Base-by-base conservation (phyloP, 345 rosid genomes). In the Salix caprea region DNA sequence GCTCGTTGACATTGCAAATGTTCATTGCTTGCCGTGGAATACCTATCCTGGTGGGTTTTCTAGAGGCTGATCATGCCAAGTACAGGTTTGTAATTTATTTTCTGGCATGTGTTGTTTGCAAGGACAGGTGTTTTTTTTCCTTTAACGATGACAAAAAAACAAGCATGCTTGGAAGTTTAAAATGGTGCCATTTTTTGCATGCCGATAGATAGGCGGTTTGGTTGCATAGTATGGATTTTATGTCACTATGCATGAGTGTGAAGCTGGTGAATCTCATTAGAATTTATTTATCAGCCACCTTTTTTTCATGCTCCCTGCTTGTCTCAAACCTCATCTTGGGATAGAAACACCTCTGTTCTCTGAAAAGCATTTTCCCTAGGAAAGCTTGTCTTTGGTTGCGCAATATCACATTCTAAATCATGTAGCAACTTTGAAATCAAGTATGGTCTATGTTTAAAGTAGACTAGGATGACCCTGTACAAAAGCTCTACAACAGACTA, bases 1-100 rank as follows among this genome's bases (percentile, higher is more conserved):
- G 99, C 87, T 84, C 92, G 37, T 88, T 94, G 82, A 94, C 99
- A n/a, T 77, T 96, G 88, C 99, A 96, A 88, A 96, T 94, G 99
- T 92, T 96, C 86, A 86, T 96, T 88, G 92, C 98, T 81, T 94
- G 97, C 85, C 87, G 92, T 58, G 99, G 99, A 78, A 94, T 96
- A 77, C 99, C 97, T 58, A 87, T 94, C 83, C 83, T 96, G 84
- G 98, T 92, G 81, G 94, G 97, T 62, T 96, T 96, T 85, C 86
- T 96, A 69, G 98, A 94, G 88, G 90, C 97, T 64, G 99, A 96
- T 85, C 94, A 94, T 82, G 98, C 99, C 54, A 94, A 87, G 78
- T 90, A 84, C 94, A 92, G 99, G 99, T 94, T 70, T 50, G 90
- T 82, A 68, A 42, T 69, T 75, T 77, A 28, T 21, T 72, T 54